A percentile compares a stretch with the other conserved stretches of the same genome.
These are phyloP conservation scores for Tripterygium wilfordii DNA, from an alignment of 177 flowering plant genomes.

Conservation along the genomic window DNA sequence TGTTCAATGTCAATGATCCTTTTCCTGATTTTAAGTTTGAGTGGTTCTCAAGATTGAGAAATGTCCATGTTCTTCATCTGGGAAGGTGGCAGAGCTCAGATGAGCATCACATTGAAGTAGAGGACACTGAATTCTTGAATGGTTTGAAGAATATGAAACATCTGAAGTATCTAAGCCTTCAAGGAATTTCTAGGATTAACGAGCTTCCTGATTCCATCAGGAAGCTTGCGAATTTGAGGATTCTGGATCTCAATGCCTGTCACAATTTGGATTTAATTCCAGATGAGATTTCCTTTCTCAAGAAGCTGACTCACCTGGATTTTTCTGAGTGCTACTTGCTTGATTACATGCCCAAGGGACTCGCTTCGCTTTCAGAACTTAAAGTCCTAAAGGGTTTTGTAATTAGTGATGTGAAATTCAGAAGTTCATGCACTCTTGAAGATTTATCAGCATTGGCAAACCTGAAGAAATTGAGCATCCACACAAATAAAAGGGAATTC, in stretches of 20 bases:
- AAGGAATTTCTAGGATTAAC: conserved; percentile 32
- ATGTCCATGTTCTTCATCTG: conserved; percentile 24
- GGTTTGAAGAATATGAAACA: conserved; percentile 5
- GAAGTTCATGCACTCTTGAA: conserved; percentile 6
- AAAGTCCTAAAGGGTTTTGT: conserved; percentile 47
- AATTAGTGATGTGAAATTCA: neutral
- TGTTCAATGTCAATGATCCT: conserved; percentile 22
- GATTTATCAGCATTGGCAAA: conserved; percentile 11
- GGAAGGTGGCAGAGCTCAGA: conserved; percentile 30
- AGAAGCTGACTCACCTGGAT: conserved; percentile 35
- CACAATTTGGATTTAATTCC: conserved; percentile 29
- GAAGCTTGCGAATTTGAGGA: conserved; percentile 13
- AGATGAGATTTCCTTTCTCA: conserved; percentile 6
- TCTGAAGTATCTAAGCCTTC: conserved; percentile 30
- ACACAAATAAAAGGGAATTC: no score
- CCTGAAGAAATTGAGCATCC: conserved; percentile 22
- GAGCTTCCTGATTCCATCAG: conserved; percentile 20
- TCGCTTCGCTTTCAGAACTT: conserved; percentile 17
- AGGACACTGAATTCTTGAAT: conserved; percentile 11
- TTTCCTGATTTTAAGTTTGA: conserved; percentile 5
- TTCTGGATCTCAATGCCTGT: conserved; percentile 38
- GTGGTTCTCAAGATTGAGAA: conserved; percentile 10
- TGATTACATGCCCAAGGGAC: conserved; percentile 29
- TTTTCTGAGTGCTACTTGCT: conserved; percentile 39
- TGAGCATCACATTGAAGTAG: conserved; percentile 29